phyloP scores from a whole-genome alignment of 1,139 yeast species.

The Protomyces macrosporus region DNA sequence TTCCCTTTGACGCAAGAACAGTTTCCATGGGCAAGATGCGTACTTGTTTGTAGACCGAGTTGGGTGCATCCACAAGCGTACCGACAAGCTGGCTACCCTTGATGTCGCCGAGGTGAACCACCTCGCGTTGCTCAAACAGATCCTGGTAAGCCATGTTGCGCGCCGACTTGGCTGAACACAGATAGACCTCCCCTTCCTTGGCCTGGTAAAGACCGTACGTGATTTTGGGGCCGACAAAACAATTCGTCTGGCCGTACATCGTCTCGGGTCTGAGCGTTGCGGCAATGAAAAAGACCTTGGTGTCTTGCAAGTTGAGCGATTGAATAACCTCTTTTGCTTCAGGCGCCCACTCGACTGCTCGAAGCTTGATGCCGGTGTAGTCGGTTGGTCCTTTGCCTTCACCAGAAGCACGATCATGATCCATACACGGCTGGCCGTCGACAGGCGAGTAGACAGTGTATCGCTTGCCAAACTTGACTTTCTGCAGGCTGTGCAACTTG shows the following conservation, averaged over 20 bases:
- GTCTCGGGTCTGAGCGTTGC: conserved; percentile 99
- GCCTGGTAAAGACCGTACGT: conserved; percentile 87
- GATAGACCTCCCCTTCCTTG: conserved; percentile 60
- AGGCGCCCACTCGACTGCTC: conserved; percentile 55
- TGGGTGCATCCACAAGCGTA: conserved; percentile 79
- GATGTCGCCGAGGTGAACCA: conserved; percentile 57
- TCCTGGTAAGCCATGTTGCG: conserved; percentile 96
- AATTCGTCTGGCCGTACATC: conserved; percentile 97
- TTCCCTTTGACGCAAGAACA: conserved; percentile 89
- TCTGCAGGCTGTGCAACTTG: conserved; percentile 75
- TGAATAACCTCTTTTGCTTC: conserved; percentile 51
- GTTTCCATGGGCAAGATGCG: conserved; percentile 97
- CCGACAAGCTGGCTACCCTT: conserved; percentile 77
- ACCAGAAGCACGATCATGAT: conserved; percentile 95
- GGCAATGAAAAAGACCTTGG: conserved; percentile 78
- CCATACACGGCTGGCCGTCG: conserved; percentile 99
- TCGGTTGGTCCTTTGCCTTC: conserved; percentile 98
- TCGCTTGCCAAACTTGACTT: conserved; percentile 96
- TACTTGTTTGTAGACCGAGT: conserved; percentile 63
- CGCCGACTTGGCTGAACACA: conserved; percentile 95
- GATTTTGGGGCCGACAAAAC: conserved; percentile 94
- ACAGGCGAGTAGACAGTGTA: conserved; percentile 94
- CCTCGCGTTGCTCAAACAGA: conserved; percentile 82
- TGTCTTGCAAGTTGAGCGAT: conserved; percentile 42
- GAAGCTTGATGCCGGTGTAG: conserved; percentile 86